Percentiles rank a stretch among this genome's conserved stretches.
Evolutionary conservation across 768 basidiomycete species (phyloP).

Genomic region (Pleurotus sapidus): DNA sequence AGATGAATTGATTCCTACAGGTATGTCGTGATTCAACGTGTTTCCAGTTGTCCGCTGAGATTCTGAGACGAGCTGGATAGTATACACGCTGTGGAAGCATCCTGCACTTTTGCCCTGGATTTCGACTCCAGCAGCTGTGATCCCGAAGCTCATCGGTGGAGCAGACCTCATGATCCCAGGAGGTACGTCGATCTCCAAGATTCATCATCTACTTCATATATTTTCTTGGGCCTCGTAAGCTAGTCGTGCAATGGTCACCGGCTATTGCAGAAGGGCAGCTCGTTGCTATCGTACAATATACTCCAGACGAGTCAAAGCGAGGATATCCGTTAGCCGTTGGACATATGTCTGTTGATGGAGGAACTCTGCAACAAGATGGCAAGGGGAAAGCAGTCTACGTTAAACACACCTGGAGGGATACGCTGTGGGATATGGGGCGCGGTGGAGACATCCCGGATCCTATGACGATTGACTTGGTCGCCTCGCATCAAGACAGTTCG

Average conservation of each 20-base stretch:
- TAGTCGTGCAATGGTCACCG: constrained; percentile 58
- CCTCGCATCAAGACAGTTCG: no score
- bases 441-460: constrained; percentile 54
- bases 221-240: constrained; percentile 21
- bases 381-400: constrained; percentile 81
- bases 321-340: constrained; percentile 76
- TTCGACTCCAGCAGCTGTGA: constrained; percentile 69
- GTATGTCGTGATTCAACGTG: neutral
- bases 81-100: constrained; percentile 80
- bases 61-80: constrained; percentile 14
- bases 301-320: constrained; percentile 26
- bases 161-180: constrained; percentile 90
- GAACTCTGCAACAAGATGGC: constrained; percentile 37
- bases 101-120: constrained; percentile 64
- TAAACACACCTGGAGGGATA: constrained; percentile 75
- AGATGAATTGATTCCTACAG: constrained; percentile 70
- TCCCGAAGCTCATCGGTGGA: constrained; percentile 71
- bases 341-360: constrained; percentile 56
- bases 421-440: constrained; percentile 70
- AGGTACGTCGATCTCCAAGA: constrained; percentile 41
- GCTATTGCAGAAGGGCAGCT: constrained; percentile 45
- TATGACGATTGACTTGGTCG: neutral
- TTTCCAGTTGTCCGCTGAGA: no score
- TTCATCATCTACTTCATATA: neutral
- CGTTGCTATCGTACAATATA: constrained; percentile 59